Base-by-base conservation (phyloP, 2,329 filamentous ascomycete species). In the Microsporum ferrugineum region DNA sequence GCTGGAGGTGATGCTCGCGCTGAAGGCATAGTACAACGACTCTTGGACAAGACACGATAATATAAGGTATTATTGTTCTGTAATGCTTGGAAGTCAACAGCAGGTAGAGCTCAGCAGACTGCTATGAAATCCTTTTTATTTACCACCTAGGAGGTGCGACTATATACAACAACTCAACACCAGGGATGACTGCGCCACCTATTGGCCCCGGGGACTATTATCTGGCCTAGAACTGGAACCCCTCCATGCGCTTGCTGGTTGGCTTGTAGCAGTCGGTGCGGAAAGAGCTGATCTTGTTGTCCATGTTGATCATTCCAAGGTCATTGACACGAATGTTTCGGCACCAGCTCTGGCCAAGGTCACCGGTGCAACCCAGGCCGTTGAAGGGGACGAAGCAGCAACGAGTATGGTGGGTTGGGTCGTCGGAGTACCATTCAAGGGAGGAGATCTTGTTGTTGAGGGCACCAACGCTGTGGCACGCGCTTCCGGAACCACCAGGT, bases 1-100 rank as follows among this genome's bases (percentile, higher is more conserved):
- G 71, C 68, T 33, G 69, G 71, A 0, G 71, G 70, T 3, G 70
- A 73, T 61, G 68, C 71, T 4, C 66, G 71, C 17, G 65, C 75
- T 41, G 74, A 76, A 61, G 69, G 63, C 0, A 61, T 75, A 14
- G 60, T 75, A 27, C 69, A 72, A 10, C 63, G 73, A 59, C 63
- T 76, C 60, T 43, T 55, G 27, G 59, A 60, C 43, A n/a, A 53
- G 33, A 33, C 49, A n/a, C 33, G 27, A 49, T 10, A 33, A 14
- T 33, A 6, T n/a, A 12, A n/a, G 49, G 7, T 23, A 5, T 36
- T 36, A 43, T 23, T 1, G 17, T 23, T 23, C 1, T 23, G 17
- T 23, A 23, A 23, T 23, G 17, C 17, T 23, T 23, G 17, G 17
- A 23, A 23, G 17, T 23, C 17, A 23, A 23, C 17, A 23, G 1